Base-by-base conservation (phyloP, 768 basidiomycete genomes). In the Termitomyces sp. region DNA sequence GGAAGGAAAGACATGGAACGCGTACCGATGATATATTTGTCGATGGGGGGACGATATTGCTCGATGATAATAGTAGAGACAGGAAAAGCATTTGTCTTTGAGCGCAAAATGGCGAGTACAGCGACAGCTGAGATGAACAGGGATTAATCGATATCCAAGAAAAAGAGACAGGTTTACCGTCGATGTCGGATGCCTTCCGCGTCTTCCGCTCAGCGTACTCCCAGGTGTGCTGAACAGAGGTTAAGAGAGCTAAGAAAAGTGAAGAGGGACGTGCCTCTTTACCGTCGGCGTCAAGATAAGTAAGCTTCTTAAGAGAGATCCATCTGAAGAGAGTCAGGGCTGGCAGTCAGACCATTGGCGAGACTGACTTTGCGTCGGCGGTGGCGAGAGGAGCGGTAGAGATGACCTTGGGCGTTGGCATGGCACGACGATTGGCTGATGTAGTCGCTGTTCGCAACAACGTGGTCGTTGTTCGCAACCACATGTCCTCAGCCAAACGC, bases 21-120 rank as follows among this genome's bases (percentile, higher is more conserved):
- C 72, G 42, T 68, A 85, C 92, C 94, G 58, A 96, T 80, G 58
- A 91, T 80, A 61, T 82, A 79, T 60, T 85, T 87, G 64, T 83
- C 88, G 46, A 94, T 79, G 0, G 95, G 93, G 0, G 96, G 94
- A 26, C 96, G 85, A 70, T 89, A 98, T 69, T 97, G 95, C 67
- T 96, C 93, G 64, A 97, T 85, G 62, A 98, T 77, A 54, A 96
- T 81, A 4, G 91, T 94, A 1, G 90, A 91, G 5, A 81, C 70
- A 4, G 85, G 86, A 65, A 93, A 93, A 3, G 83, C 80, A 59
- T 82, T 78, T 8, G 82, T 84, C 70, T 85, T 85, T 44, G 94
- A 94, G 36, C 83, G 82, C 45, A 98, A 77, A 27, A 97, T 74
- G 14, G 93, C 86, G 5, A 97, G 74, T 43, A 97, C 85, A 5